A percentile compares a stretch with the other conserved stretches of the same genome.
Conservation (phyloP, 2,329 filamentous ascomycete genomes). For the Leptographium radiaticola region DNA sequence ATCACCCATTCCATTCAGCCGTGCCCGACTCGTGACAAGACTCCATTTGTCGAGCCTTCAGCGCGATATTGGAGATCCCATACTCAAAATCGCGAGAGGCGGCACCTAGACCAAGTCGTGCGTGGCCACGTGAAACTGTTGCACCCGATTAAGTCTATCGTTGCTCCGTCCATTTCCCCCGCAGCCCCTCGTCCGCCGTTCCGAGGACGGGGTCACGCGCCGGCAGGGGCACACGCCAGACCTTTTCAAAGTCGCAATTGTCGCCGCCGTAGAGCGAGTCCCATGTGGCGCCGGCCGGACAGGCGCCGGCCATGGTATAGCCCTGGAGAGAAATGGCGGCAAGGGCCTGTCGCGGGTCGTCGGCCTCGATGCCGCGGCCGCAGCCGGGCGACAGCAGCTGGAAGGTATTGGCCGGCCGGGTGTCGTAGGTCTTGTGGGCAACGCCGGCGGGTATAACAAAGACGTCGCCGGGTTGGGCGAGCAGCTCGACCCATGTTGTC, state of each 20-base stretch:
- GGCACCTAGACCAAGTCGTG: too few relatives aligned
- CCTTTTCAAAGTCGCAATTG: not conserved
- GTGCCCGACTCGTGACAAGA: too few relatives aligned
- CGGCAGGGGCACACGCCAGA: not conserved
- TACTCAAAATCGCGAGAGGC: too few relatives aligned
- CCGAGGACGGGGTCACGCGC: not conserved
- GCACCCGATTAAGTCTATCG: too few relatives aligned
- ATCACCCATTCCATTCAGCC: too few relatives aligned
- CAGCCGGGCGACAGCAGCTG: not conserved
- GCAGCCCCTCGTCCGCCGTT: not conserved
- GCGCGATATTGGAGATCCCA: too few relatives aligned
- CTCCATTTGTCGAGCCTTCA: too few relatives aligned
- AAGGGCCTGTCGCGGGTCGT: not conserved
- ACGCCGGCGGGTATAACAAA: slow-evolving; percentile 2
- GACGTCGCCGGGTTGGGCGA: not conserved
- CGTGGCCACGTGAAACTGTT: too few relatives aligned
- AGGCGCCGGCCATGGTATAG: slow-evolving; percentile 1
- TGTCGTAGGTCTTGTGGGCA: slow-evolving; percentile 1
- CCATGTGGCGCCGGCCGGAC: not conserved
- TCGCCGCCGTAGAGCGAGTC: not conserved
- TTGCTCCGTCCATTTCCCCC: not conserved
- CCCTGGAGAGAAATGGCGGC: not conserved
- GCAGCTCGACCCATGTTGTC: not conserved
- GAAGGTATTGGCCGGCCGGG: not conserved
- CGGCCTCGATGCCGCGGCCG: not conserved